These are phyloP conservation scores for Ilyonectria destructans DNA, from an alignment of 2,329 filamentous ascomycete species.

Conservation along the genomic window DNA sequence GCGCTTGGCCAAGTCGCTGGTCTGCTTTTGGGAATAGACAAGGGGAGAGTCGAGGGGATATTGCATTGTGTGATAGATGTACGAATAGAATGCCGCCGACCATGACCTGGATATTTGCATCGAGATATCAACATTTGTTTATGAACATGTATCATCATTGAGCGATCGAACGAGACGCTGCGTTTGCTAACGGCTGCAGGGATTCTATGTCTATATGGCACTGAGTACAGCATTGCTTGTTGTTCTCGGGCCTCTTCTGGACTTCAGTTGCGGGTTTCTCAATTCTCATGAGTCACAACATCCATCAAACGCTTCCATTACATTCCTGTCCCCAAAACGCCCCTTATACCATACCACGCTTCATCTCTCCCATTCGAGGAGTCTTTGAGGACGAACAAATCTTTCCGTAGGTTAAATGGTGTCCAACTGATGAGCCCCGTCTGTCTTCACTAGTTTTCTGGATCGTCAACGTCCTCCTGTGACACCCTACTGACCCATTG, in stretches of 20 bases:
- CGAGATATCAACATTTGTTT: not conserved
- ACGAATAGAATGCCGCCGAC: constrained; percentile 26
- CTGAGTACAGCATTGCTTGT: constrained; percentile 1
- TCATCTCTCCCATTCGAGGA: not conserved
- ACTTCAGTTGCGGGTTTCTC: constrained; percentile 1
- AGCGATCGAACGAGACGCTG: not conserved
- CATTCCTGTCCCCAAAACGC: not conserved
- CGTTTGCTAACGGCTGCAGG: not conserved
- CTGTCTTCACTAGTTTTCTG: constrained; percentile 8
- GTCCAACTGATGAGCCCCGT: not conserved
- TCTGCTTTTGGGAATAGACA: constrained; percentile 25
- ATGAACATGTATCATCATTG: not conserved
- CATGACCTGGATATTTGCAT: constrained; percentile 12
- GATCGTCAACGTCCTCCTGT: constrained; percentile 23
- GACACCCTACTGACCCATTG: constrained; percentile 42
- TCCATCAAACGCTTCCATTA: constrained; percentile 15
- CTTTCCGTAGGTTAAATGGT: not conserved
- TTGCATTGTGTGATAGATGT: constrained; percentile 30
- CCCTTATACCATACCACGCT: not conserved
- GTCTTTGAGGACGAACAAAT: constrained; percentile 1
- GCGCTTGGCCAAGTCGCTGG: constrained; percentile 21
- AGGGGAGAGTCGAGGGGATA: constrained; percentile 10
- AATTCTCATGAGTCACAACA: not conserved
- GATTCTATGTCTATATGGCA: not conserved
- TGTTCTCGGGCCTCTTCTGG: constrained; percentile 2